A percentile compares a stretch with the other conserved stretches of the same genome.
phyloP scores from a whole-genome alignment of 2,329 filamentous ascomycete species.

The Xylariaceae sp. region DNA sequence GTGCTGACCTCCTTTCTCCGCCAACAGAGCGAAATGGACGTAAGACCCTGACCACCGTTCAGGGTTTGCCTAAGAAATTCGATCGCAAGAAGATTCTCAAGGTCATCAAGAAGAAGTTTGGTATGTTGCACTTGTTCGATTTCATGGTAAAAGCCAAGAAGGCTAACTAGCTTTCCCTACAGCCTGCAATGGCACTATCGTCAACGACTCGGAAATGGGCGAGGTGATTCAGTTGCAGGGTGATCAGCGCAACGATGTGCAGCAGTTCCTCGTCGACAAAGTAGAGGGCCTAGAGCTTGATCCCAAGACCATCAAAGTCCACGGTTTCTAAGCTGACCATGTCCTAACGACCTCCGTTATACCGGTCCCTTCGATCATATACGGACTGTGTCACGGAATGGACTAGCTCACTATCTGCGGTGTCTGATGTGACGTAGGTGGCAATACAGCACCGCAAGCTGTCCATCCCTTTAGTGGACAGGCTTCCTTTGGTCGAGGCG shows the following conservation, averaged over 20 bases:
- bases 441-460: conserved; percentile 34
- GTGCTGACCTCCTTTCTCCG: conserved; percentile 48
- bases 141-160: background rate
- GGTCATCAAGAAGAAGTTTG: conserved; percentile 99
- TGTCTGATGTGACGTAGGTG: conserved; percentile 15
- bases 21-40: conserved; percentile 97
- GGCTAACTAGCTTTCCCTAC: conserved; percentile 29
- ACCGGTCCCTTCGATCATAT: conserved; percentile 31
- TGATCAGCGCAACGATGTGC: conserved; percentile 98
- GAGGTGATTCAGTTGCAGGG: conserved; percentile 99
- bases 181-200: conserved; percentile 99
- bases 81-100: conserved; percentile 99
- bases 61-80: conserved; percentile 98
- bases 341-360: conserved; percentile 38
- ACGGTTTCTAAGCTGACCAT: conserved; percentile 65
- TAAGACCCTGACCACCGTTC: conserved; percentile 99
- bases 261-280: conserved; percentile 96
- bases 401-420: conserved; percentile 22
- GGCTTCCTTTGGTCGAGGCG: conserved; percentile 41
- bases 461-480: conserved; percentile 33
- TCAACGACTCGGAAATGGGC: conserved; percentile 94
- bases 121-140: conserved; percentile 48
- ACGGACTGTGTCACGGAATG: conserved; percentile 33
- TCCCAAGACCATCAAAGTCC: conserved; percentile 92
- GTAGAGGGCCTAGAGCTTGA: conserved; percentile 93